Evolutionary conservation across 306 rosid genomes (phyloP).

Genomic region (Acacia confusa): DNA sequence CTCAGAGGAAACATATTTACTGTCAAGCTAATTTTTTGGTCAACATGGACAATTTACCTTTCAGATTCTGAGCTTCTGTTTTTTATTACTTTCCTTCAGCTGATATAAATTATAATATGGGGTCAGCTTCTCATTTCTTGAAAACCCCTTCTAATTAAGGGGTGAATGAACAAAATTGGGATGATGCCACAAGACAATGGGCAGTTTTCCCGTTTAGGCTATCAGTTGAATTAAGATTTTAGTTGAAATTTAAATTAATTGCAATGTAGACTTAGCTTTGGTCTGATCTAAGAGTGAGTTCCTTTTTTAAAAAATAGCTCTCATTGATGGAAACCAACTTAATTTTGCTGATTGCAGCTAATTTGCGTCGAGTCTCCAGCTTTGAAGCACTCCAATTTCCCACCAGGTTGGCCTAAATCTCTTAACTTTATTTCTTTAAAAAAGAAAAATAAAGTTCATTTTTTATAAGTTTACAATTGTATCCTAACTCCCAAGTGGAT

Average conservation of each 20-base stretch:
- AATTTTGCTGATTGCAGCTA: constrained; percentile 59
- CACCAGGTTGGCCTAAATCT: constrained; percentile 53
- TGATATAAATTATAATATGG: not conserved
- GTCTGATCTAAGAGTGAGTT: not conserved
- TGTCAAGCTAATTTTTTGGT: not conserved
- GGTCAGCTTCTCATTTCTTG: not conserved
- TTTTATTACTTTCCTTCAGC: not conserved
- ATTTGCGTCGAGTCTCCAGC: constrained; percentile 71
- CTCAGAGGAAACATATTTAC: not conserved
- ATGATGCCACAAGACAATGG: not conserved
- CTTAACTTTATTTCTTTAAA: not conserved
- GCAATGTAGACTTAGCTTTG: not conserved
- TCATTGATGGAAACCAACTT: constrained; percentile 20
- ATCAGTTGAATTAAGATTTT: not conserved
- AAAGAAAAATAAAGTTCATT: not conserved
- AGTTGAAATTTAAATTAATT: not conserved
- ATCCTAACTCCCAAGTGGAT: constrained; percentile 18
- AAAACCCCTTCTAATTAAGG: not conserved
- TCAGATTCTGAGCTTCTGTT: not conserved
- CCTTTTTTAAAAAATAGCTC: not conserved
- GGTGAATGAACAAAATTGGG: not conserved
- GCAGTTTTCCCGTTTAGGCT: not conserved
- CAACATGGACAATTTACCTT: not conserved
- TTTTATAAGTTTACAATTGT: not conserved
- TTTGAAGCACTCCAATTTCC: constrained; percentile 87